Evolutionary conservation across 352 stramenopile species (phyloP).

Genomic region (Phytophthora brassicae): DNA sequence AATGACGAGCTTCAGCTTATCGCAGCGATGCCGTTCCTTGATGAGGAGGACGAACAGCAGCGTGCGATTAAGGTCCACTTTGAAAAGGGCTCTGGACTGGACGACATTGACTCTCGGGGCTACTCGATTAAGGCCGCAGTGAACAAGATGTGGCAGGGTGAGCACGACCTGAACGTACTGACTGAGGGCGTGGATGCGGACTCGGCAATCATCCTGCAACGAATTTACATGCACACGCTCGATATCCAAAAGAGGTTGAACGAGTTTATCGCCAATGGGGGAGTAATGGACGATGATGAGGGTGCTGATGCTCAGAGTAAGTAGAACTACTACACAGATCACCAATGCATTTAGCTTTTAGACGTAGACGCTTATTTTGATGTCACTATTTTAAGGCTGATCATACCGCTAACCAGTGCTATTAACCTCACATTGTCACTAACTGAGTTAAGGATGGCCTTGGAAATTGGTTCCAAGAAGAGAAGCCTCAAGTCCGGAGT

Average conservation of each 20-base stretch:
- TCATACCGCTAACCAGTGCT: background rate
- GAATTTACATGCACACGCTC: constrained; percentile 69
- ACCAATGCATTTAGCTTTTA: constrained; percentile 4
- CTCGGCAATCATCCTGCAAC: constrained; percentile 73
- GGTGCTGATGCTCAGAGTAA: constrained; percentile 11
- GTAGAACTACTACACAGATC: constrained; percentile 11
- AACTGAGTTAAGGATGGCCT: background rate
- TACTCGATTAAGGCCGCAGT: constrained; percentile 58
- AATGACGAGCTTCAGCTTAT: constrained; percentile 75
- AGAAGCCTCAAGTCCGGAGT: background rate
- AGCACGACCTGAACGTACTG: constrained; percentile 58
- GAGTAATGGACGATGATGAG: constrained; percentile 20
- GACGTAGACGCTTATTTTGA: background rate
- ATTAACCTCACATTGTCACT: background rate
- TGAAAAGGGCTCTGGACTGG: constrained; percentile 51
- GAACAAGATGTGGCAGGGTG: constrained; percentile 63
- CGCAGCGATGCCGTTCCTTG: constrained; percentile 66
- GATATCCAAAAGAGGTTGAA: constrained; percentile 65
- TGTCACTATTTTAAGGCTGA: constrained; percentile 10
- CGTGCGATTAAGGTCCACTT: constrained; percentile 70
- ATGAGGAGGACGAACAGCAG: constrained; percentile 64
- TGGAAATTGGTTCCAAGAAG: constrained; percentile 7
- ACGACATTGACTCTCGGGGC: constrained; percentile 66
- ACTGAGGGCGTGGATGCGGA: constrained; percentile 52
- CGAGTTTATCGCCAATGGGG: constrained; percentile 41